These are phyloP conservation scores for Aspergillus bertholletiae DNA, from an alignment of 495 filamentous ascomycete genomes.

Conservation along the genomic window DNA sequence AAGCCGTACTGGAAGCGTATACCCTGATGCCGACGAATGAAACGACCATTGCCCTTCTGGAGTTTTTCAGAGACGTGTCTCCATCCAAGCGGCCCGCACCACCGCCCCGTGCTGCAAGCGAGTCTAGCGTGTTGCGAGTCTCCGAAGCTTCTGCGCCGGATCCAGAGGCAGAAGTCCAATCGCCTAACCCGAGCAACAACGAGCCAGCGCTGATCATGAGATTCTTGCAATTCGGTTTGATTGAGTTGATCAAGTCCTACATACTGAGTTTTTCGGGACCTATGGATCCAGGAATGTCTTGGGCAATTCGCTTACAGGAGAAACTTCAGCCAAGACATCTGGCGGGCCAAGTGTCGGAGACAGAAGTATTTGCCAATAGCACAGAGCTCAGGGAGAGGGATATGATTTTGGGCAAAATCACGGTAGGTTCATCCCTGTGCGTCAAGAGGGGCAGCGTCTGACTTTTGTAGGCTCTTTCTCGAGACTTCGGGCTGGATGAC, in stretches of 20 bases:
- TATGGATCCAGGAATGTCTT: slow-evolving; percentile 65
- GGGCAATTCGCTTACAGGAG: slow-evolving; percentile 74
- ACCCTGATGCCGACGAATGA: slow-evolving; percentile 52
- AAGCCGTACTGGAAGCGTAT: slow-evolving; percentile 70
- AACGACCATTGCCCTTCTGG: slow-evolving; percentile 69
- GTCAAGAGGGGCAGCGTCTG: not conserved
- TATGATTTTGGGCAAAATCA: slow-evolving; percentile 71
- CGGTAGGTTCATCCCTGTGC: slow-evolving; percentile 49
- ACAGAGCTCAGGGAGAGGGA: slow-evolving; percentile 61
- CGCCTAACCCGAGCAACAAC: slow-evolving; percentile 52
- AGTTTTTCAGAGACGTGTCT: slow-evolving; percentile 70
- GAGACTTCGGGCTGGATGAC: slow-evolving; percentile 60
- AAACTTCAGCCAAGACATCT: slow-evolving; percentile 54
- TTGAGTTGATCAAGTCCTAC: slow-evolving; percentile 81
- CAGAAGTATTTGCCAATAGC: slow-evolving; percentile 59
- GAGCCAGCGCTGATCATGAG: slow-evolving; percentile 57
- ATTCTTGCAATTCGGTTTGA: slow-evolving; percentile 80
- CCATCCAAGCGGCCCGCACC: slow-evolving; percentile 70
- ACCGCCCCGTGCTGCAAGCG: slow-evolving; percentile 64
- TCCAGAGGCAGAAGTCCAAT: slow-evolving; percentile 66
- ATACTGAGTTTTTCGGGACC: slow-evolving; percentile 52
- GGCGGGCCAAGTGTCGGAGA: slow-evolving; percentile 51
- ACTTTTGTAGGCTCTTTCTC: slow-evolving; percentile 60
- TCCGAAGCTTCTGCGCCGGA: slow-evolving; percentile 64
- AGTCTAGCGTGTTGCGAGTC: slow-evolving; percentile 33